Evolutionary conservation across 2,329 filamentous ascomycete genomes (phyloP).

Genomic region (Eurotiales sp.): DNA sequence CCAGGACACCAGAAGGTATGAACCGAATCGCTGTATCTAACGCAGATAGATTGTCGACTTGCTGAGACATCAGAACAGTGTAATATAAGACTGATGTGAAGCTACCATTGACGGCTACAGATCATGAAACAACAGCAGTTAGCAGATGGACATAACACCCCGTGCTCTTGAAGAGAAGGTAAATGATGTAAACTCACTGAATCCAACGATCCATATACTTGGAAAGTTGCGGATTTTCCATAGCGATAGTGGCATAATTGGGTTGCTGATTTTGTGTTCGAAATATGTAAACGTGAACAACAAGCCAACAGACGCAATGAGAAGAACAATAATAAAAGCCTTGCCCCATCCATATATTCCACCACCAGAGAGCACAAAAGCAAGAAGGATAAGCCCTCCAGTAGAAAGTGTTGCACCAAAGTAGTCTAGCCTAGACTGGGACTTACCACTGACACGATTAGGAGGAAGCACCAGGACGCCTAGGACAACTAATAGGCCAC

Average conservation of each 20-base stretch:
- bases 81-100: conserved; percentile 44
- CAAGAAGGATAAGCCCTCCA: conserved; percentile 41
- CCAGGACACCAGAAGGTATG: conserved; percentile 39
- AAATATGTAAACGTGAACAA: conserved; percentile 37
- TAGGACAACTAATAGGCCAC: conserved; percentile 26
- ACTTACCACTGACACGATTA: conserved; percentile 31
- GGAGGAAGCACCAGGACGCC: conserved; percentile 37
- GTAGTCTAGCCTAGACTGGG: conserved; percentile 39
- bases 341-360: conserved; percentile 46
- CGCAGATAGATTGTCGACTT: conserved; percentile 37
- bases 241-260: conserved; percentile 45
- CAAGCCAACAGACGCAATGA: conserved; percentile 37
- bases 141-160: no score
- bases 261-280: conserved; percentile 44
- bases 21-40: conserved; percentile 40
- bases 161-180: neutral
- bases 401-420: conserved; percentile 42
- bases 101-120: conserved; percentile 38
- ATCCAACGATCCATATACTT: conserved; percentile 44
- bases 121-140: conserved; percentile 9
- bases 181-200: conserved; percentile 25
- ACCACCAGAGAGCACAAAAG: conserved; percentile 44
- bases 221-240: conserved; percentile 48
- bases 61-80: conserved; percentile 40
- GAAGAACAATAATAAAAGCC: conserved; percentile 43